phyloP scores from a whole-genome alignment of 2,329 filamentous ascomycete species.

The Colletotrichum phormii region DNA sequence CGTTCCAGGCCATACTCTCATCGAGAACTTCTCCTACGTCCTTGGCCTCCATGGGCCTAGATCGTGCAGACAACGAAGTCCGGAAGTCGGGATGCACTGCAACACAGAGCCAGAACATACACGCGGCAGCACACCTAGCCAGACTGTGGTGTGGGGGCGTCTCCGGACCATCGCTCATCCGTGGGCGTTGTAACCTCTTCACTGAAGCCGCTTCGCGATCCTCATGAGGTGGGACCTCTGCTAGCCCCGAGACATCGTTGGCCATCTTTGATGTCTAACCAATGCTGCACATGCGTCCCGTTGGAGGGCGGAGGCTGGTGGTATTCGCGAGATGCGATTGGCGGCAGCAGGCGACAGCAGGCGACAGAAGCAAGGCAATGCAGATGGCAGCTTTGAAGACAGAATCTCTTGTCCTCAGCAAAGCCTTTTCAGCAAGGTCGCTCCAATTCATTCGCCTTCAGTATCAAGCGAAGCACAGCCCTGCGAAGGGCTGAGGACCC shows the following conservation, averaged over 20 bases:
- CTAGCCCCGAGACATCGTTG: not conserved
- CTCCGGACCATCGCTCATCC: conserved; percentile 28
- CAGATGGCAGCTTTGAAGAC: not conserved
- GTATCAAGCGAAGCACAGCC: not conserved
- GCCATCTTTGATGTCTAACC: not conserved
- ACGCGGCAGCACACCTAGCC: not conserved
- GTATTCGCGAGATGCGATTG: conserved; percentile 4
- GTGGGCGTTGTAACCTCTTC: conserved; percentile 30
- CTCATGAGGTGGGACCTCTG: not conserved
- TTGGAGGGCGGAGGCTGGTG: not conserved
- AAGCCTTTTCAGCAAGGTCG: not conserved
- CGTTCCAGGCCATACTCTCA: not conserved
- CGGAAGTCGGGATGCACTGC: not conserved
- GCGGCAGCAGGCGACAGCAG: too few relatives aligned
- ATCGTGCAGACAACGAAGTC: not conserved
- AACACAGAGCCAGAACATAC: not conserved
- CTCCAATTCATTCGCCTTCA: not conserved
- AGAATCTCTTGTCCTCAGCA: not conserved
- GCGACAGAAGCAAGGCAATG: not conserved
- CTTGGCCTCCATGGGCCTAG: not conserved
- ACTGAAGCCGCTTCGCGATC: not conserved
- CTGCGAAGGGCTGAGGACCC: not conserved
- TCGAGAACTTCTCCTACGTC: not conserved
- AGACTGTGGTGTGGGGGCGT: not conserved
- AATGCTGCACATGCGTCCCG: not conserved